Base-by-base conservation (phyloP, 768 basidiomycete genomes). In the Stropharia rugosoannulata region DNA sequence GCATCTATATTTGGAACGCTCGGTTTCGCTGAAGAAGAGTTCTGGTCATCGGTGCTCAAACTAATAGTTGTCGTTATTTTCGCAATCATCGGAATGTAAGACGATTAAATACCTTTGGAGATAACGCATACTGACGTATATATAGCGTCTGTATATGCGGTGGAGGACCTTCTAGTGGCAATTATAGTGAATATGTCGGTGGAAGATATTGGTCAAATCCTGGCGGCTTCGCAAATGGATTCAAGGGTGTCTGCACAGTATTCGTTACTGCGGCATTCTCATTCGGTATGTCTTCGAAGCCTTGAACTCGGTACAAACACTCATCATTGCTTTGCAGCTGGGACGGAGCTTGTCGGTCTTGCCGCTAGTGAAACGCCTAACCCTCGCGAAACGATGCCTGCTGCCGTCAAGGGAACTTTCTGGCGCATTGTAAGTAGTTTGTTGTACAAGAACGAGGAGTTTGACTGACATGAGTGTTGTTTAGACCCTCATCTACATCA, bases 1-100 rank as follows among this genome's bases (percentile, higher is more conserved):
- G 48, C 74, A 37, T 66, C 69, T 48, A 37, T 78, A 16, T 77
- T 79, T 49, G 78, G 77, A 54, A 78, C 78, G 11, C 71, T 79
- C 10, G 77, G 77, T 10, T 79, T 71, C 49, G 76, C 78, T 0
- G 78, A 79, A 62, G 78, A 78, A 66, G 77, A 78, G 50, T 79
- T 78, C 57, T 79, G 78, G 78, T 74, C 77, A n/a, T 78, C 78
- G 29, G 75, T 72, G 57, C 65, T 79, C n/a, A 79, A 78, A 65
- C 68, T 79, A 19, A 54, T 77, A 46, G 76, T 76, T 4, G 75
- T 77, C 38, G 64, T 77, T 1, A 75, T 79, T 69, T 78, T 79
- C 65, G 66, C 77, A 51, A 70, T 79, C 66, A 75, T 79, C 19
- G 76, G 75, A 43, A 59, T 78, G 76, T 77, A 62, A 57, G 73